Base-by-base conservation (phyloP, 176 grass and related monocot species). In the Secale cereale region DNA sequence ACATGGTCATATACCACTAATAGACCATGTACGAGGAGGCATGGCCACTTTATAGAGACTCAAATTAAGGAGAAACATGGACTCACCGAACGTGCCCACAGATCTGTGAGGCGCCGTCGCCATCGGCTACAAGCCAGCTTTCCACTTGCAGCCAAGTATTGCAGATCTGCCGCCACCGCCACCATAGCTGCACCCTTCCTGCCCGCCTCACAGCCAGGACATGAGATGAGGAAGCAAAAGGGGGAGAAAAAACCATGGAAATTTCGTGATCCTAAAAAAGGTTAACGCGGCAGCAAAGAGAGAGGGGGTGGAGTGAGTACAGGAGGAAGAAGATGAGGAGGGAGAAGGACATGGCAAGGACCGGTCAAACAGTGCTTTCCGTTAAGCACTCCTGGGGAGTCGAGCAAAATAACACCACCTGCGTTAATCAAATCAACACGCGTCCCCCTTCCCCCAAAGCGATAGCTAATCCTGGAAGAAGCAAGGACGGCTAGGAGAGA, bases 361-460 rank as follows among this genome's bases (percentile, higher is more conserved):
- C 81, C 30, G 25, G 89, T 91, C 85, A 91, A 87, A 91, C 85
- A 90, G 81, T 84, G 85, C 27, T 91, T 87, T 87, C 81, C 68
- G 81, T 91, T 76, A 80, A 91, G 48, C 85, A 84, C 48, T 33
- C 46, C 23, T 80, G 29, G 81, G 76, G 60, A 87, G 69, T 17
- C 17, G 76, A 87, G 81, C 80, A 83, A 83, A 85, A 23, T 33
- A 70, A 70, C 27, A 74, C 17, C 39, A 46, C 71, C 41, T 48
- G 45, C 7, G 71, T 69, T 87, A 87, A 87, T 75, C 59, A 36
- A 90, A 90, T 70, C 78, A 82, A 83, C 88, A 85, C 78, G 78
- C 50, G 50, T 25, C 62, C 16, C 22, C 41, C 41, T 78, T 65
- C 7, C 29, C 73, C 83, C 81, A 77, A 78, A 52, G 30, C 2